phyloP scores from a whole-genome alignment of 371 early-diverging fungal genomes.

The Mucor circinelloides region DNA sequence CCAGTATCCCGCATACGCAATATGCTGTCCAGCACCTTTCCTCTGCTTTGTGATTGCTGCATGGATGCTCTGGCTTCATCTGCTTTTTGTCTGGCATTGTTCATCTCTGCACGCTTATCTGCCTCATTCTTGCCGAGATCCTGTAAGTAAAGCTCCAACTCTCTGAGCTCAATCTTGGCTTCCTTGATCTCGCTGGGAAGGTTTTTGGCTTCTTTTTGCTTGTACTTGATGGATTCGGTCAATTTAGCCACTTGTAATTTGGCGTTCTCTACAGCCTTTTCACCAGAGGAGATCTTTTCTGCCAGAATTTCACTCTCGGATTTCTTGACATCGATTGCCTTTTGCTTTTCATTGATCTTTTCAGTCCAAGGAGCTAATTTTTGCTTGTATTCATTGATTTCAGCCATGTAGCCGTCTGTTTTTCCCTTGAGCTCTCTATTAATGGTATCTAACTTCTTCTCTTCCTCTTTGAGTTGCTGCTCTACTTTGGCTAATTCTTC shows the following conservation, averaged over 20 bases:
- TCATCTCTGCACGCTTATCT: conserved; percentile 38
- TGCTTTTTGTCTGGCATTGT: conserved; percentile 60
- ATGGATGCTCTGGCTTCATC: conserved; percentile 69
- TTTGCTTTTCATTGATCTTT: conserved; percentile 73
- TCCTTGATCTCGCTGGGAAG: conserved; percentile 50
- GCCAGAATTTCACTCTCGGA: conserved; percentile 78
- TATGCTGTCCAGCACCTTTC: conserved; percentile 74
- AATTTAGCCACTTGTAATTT: conserved; percentile 53
- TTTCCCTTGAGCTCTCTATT: conserved; percentile 81
- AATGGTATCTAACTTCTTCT: conserved; percentile 75
- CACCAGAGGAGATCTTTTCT: conserved; percentile 57
- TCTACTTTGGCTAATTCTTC: conserved; percentile 67
- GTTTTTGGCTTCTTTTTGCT: conserved; percentile 29
- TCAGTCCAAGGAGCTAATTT: conserved; percentile 86
- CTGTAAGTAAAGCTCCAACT: conserved; percentile 48
- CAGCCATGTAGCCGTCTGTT: conserved; percentile 69
- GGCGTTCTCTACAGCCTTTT: conserved; percentile 63
- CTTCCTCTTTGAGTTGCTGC: conserved; percentile 65
- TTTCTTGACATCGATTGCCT: conserved; percentile 73
- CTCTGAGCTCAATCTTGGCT: conserved; percentile 47
- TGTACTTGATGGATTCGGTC: conserved; percentile 20
- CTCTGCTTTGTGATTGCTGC: conserved; percentile 72
- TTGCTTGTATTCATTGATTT: conserved; percentile 78
- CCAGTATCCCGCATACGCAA: conserved; percentile 82
- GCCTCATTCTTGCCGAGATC: conserved; percentile 23